A percentile compares a stretch with the other conserved stretches of the same genome.
phyloP scores from a whole-genome alignment of 2,329 filamentous ascomycete genomes.

The Fusarium newnesense region DNA sequence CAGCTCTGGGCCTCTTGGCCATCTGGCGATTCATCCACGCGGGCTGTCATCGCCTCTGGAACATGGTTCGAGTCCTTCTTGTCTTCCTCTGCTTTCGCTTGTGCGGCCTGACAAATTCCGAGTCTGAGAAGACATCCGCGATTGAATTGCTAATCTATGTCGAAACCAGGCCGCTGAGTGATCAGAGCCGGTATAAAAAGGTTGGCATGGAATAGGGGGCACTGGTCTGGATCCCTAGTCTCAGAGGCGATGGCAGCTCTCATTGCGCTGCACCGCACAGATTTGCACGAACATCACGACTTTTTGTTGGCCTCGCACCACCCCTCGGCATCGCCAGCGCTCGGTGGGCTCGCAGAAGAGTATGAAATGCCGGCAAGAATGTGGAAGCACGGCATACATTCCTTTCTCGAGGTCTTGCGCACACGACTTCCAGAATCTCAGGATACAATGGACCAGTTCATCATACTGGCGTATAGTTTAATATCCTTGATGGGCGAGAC shows the following conservation, averaged over 20 bases:
- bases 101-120: neutral
- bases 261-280: neutral
- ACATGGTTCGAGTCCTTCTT: too few species aligned
- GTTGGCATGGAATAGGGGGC: neutral
- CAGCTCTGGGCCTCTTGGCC: too few species aligned
- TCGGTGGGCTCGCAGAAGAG: neutral
- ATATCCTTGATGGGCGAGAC: constrained; percentile 88
- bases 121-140: neutral
- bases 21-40: too few species aligned
- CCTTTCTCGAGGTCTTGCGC: neutral
- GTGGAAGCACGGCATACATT: neutral
- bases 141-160: neutral
- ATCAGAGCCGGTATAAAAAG: neutral
- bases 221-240: neutral
- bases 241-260: neutral
- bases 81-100: neutral
- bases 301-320: neutral
- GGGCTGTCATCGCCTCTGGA: too few species aligned
- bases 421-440: neutral
- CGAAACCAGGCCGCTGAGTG: neutral
- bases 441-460: neutral
- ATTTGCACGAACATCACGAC: neutral
- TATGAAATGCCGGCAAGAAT: neutral
- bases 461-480: constrained; percentile 89
- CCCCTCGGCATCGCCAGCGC: too few species aligned